Evolutionary conservation across 805 yeast species (phyloP), one percentile per base, ranked within the genome.

Genomic region (Pichia pseudocactophila): DNA sequence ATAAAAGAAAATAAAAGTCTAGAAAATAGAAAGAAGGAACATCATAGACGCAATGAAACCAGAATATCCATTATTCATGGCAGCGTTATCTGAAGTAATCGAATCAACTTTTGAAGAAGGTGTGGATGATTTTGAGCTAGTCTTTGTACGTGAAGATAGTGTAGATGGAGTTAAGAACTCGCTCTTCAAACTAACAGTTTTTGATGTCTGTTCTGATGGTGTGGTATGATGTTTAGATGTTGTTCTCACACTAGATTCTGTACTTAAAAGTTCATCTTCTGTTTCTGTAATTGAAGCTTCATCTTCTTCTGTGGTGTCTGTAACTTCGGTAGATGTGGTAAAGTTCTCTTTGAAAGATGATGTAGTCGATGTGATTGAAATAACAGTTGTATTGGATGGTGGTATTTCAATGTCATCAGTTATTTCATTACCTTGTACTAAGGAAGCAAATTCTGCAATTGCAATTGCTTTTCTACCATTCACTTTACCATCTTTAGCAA

Each of bases 391-490:
- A n/a, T 28, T 28, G 11, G 12, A 7, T 28, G 15, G 11, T 12
- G 31, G 11, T n/a, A n/a, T 22, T 22, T 22, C 25, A 10, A 13
- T 12, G 4, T 28, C 31, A 7, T n/a, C 31, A 28, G 6, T 28
- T 11, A n/a, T 12, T 2, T 18, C 31, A 16, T 34, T 30, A 30
- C 66, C 69, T 28, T 50, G 46, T 19, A 60, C 64, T 34, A 73
- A 60, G 7, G 54, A 50, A 26, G 56, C 61, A 50, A 69, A 73
- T 37, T 73, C 74, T 13, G 52, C 53, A 34, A 64, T 57, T n/a
- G 74, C 82, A 43, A 67, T 55, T 1, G 54, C 57, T 34, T 58
- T 52, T 61, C 85, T 73, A 22, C 88, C 89, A 50, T 78, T 70
- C 32, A 86, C 71, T 40, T 63, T 55, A 49, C 88, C 88, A 56